Evolutionary conservation across 192 early-diverging fungal genomes (phyloP).

Genomic region (Piromyces sp.): DNA sequence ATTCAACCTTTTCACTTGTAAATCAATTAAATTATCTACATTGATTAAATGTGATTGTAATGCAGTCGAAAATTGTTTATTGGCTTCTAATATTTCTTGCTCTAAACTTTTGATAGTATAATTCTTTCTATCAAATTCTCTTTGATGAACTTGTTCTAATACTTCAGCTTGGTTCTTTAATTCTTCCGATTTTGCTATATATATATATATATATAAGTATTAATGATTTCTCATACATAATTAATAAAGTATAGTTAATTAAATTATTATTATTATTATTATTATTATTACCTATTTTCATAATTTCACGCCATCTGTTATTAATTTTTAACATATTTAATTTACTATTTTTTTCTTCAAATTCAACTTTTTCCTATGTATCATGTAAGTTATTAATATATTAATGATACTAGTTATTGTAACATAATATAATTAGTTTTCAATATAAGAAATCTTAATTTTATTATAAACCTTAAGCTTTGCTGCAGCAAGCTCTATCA

Average conservation of each 20-base stretch:
- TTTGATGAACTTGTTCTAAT: slow-evolving; percentile 25
- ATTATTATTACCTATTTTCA: slow-evolving; percentile 22
- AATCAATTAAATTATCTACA: slow-evolving; percentile 31
- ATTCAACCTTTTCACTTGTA: slow-evolving; percentile 25
- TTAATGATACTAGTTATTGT: too few species aligned
- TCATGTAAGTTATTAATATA: too few species aligned
- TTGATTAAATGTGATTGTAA: slow-evolving; percentile 33
- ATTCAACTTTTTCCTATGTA: slow-evolving; percentile 17
- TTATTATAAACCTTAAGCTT: neutral
- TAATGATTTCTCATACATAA: neutral
- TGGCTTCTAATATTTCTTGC: slow-evolving; percentile 22
- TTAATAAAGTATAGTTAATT: neutral
- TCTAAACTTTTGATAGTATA: slow-evolving; percentile 17
- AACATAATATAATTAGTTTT: neutral
- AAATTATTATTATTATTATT: neutral
- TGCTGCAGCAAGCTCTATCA: slow-evolving; percentile 8
- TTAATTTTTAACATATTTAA: slow-evolving; percentile 38
- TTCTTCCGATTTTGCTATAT: slow-evolving; percentile 23
- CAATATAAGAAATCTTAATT: neutral
- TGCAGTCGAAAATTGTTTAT: slow-evolving; percentile 31
- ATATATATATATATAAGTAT: neutral
- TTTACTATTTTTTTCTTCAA: slow-evolving; percentile 31
- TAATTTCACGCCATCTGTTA: slow-evolving; percentile 39
- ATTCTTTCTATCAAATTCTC: slow-evolving; percentile 28
- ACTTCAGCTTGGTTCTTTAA: slow-evolving; percentile 17